phyloP scores from a whole-genome alignment of 1,139 yeast species.

The Taphrina betulina region DNA sequence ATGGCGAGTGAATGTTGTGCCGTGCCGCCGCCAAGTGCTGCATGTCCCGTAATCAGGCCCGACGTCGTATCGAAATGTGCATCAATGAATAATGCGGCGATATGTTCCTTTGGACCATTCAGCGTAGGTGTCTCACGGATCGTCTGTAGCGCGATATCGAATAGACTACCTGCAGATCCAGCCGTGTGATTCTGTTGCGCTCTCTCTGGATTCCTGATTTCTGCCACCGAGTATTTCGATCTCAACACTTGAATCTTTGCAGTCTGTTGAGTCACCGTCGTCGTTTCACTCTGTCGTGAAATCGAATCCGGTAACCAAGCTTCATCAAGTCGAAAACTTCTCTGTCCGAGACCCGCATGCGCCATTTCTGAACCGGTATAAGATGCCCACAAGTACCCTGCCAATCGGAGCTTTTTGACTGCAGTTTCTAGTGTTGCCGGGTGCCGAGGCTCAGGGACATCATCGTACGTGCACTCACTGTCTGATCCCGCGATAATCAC shows the following conservation, averaged over 20 bases:
- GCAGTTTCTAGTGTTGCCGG: constrained; percentile 76
- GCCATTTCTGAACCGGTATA: constrained; percentile 91
- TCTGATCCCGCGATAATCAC: constrained; percentile 77
- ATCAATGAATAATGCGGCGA: constrained; percentile 82
- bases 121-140: constrained; percentile 47
- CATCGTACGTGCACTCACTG: constrained; percentile 69
- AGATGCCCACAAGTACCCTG: constrained; percentile 88
- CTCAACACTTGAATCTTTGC: constrained; percentile 77
- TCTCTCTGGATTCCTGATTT: constrained; percentile 70
- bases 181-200: constrained; percentile 87
- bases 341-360: constrained; percentile 70
- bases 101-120: constrained; percentile 54
- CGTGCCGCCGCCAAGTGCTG: constrained; percentile 90
- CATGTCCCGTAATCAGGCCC: constrained; percentile 75
- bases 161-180: constrained; percentile 69
- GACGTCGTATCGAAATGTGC: constrained; percentile 70
- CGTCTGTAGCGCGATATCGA: constrained; percentile 75
- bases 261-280: constrained; percentile 51
- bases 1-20: constrained; percentile 70
- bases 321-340: constrained; percentile 77
- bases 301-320: constrained; percentile 57
- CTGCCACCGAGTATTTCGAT: constrained; percentile 51
- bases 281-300: constrained; percentile 22
- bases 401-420: constrained; percentile 70
- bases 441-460: constrained; percentile 54